Percentiles rank a stretch among this genome's conserved stretches.
Evolutionary conservation across 2,329 filamentous ascomycete species (phyloP).

Genomic region (Colletotrichum spinosum): DNA sequence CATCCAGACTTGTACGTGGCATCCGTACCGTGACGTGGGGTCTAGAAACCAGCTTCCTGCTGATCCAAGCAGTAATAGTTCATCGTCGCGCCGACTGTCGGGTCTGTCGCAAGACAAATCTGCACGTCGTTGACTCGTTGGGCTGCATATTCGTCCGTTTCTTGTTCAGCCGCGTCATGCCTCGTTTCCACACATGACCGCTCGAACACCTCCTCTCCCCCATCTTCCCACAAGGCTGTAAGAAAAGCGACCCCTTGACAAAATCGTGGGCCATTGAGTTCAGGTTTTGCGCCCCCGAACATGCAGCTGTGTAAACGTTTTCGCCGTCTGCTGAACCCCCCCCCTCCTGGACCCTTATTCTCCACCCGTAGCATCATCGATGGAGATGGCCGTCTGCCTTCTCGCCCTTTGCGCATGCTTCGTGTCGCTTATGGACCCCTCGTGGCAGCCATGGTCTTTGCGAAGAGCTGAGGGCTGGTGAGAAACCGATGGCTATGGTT

Average conservation of each 20-base stretch:
- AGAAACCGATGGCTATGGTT: neutral
- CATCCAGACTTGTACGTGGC: neutral
- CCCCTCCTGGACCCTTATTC: constrained; percentile 30
- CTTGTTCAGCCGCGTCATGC: neutral
- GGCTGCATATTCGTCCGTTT: neutral
- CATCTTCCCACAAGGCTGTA: neutral
- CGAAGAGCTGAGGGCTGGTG: no score
- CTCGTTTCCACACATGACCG: neutral
- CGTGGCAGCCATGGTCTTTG: no score
- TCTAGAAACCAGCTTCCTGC: no score
- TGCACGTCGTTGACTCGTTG: constrained; percentile 13
- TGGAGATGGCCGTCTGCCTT: neutral
- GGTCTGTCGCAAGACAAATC: no score
- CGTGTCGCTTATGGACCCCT: no score
- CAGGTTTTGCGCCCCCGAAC: neutral
- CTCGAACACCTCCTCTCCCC: neutral
- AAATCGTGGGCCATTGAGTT: constrained; percentile 29
- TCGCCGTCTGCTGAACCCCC: neutral
- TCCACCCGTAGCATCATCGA: constrained; percentile 30
- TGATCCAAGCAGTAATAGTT: no score
- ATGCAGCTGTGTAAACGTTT: neutral
- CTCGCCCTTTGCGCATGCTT: constrained; percentile 4
- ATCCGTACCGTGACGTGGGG: no score
- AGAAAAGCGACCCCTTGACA: constrained; percentile 20
- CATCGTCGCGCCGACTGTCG: no score